Base-by-base conservation (phyloP, 2,329 filamentous ascomycete genomes). In the Ophiosphaerella narmari region DNA sequence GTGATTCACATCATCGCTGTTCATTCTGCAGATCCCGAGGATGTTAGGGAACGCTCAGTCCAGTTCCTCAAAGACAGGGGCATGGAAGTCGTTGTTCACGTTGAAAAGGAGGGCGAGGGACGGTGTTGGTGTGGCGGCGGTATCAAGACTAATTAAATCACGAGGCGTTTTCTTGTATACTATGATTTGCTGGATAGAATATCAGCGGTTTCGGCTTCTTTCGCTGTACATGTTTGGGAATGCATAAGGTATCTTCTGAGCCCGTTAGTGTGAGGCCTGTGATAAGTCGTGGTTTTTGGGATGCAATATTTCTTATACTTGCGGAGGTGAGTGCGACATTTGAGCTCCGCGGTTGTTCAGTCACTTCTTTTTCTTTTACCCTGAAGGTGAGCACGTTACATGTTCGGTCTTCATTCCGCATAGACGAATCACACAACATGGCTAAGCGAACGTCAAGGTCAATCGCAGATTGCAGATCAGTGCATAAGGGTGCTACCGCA, bases 1-100 rank as follows among this genome's bases (percentile, higher is more conserved):
- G 87, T 94, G 1, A 92, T 97, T 53, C 93, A 97, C 67, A 83
- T 97, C 34, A 85, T 91, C 52, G 90, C 90, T 1, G 84, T 86
- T 1, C 82, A 84, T 21, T 84, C 82, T 2, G 85, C 87, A 2
- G 86, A 92, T 61, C 70, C 92, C 47, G 90, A 96, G 62, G 92
- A 97, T 55, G 90, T 97, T 5, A 81, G 90, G 43, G 84, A 90
- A 52, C 81, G 91, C n/a, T 88, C 92, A 0, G 79, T 82, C 38
- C 80, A 84, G 37, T 94, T 91, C 60, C 78, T 96, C 18, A 75
- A 80, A 7, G 83, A 83, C 43, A 83, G 88, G 57, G 84, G 86
- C 36, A 88, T 97, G 75, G 87, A 96, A 64, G 84, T 91, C 11
- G 86, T 95, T 23, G 83, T 97, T 5, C 93, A 97, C 73, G 89